Evolutionary conservation across 2,329 filamentous ascomycete species (phyloP), one percentile per base, ranked within the genome.

Genomic region (Ascosphaera aggregata): DNA sequence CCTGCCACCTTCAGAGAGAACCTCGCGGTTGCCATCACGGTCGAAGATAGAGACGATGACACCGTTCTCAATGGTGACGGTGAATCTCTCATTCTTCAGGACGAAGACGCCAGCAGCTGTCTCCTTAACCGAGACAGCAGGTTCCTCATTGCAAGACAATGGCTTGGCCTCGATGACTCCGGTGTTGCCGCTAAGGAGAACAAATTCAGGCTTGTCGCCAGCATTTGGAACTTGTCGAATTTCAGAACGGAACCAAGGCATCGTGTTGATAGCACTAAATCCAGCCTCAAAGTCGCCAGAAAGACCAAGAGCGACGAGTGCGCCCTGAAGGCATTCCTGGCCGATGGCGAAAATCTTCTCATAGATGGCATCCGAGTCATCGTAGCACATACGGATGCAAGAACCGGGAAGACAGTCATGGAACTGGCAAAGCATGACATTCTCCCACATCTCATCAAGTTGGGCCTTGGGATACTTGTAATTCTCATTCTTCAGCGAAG

Each of bases 401-500:
- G 82, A 94, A 41, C 89, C 89, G 1, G 89, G 89, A 39, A 98
- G 66, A 54, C 89, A 95, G 54, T 98, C 89, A 47, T 98, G 89
- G 65, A 98, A 98, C 51, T 98, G 89, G 47, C 86, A 95, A 18
- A 95, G 70, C 18, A 95, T 66, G 2, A 86, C 77, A 40, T 70
- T 68, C 61, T 95, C 86, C 89, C 89, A 98, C 74, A 98, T 91
- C 41, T 77, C 69, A 52, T 98, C 89, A 40, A 98, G 76, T n/a
- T 89, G 73, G 52, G 79, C 72, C 59, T 92, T 94, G 8, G 89
- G 89, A 53, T 95, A 98, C 51, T 77, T 78, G 62, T 93, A 95
- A 2, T 65, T 63, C 43, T 75, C 63, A 20, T 48, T 42, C 48
- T 73, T 72, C 44, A 95, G 61, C 2, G 79, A 89, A 3, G 82